Evolutionary conservation across 805 yeast genomes (phyloP).

Genomic region (Saccharomycopsis guyanensis): DNA sequence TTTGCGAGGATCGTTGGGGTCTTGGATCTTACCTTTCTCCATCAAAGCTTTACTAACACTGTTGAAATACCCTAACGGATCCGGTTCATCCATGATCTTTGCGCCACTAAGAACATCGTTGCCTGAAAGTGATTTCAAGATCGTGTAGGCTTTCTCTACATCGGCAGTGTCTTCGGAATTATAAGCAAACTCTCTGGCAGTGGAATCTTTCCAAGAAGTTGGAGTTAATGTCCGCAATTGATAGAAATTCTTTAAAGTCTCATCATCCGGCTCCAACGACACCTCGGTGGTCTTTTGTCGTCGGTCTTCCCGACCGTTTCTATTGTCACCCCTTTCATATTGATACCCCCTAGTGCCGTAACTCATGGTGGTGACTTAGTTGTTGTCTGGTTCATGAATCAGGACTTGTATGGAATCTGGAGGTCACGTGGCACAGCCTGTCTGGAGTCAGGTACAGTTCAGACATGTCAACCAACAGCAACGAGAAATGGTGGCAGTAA

Average conservation of each 20-base stretch:
- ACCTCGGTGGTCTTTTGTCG: too few species aligned
- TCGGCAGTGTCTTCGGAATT: constrained; percentile 24
- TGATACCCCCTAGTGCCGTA: too few species aligned
- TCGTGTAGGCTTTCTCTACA: constrained; percentile 28
- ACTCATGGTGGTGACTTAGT: too few species aligned
- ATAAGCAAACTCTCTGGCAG: constrained; percentile 25
- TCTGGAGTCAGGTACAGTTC: too few species aligned
- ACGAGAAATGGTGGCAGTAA: too few species aligned
- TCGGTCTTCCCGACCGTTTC: too few species aligned
- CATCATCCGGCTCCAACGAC: constrained; percentile 22
- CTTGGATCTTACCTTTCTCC: constrained; percentile 34
- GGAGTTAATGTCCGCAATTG: constrained; percentile 39
- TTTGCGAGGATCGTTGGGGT: constrained; percentile 30
- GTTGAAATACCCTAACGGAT: constrained; percentile 50
- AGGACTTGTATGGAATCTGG: too few species aligned
- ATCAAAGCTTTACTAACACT: constrained; percentile 37
- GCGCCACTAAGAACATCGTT: constrained; percentile 22
- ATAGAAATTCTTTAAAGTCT: constrained; percentile 32
- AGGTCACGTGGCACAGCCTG: too few species aligned
- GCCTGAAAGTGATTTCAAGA: constrained; percentile 26
- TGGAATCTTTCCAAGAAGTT: constrained; percentile 30
- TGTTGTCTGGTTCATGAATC: too few species aligned
- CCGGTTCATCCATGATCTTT: constrained; percentile 33
- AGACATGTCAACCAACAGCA: too few species aligned
- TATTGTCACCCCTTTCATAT: too few species aligned